Base-by-base conservation (phyloP, 495 filamentous ascomycete genomes). In the Clohesyomyces aquaticus region DNA sequence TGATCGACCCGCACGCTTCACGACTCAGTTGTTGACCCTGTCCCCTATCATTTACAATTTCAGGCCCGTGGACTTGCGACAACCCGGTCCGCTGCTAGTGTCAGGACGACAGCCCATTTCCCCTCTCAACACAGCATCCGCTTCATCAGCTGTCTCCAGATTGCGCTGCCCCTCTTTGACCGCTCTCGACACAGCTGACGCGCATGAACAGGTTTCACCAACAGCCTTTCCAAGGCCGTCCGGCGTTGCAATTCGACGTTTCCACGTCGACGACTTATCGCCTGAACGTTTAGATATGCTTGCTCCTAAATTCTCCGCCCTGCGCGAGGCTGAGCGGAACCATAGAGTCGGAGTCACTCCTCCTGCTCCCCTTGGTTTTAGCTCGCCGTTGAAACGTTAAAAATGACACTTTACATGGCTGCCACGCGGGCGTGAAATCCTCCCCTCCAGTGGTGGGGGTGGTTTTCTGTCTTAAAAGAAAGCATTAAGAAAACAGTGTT, bases 341-440 rank as follows among this genome's bases (percentile, higher is more conserved):
- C 59, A 19, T 23, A 54, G 32, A 19, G n/a, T 32, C 59, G 50
- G 59, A 54, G n/a, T 57, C 54, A 57, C 54, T 26, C 12, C 21
- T 57, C 1, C 54, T 57, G 25, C 50, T 61, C 32, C 49, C 23
- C 41, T 46, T 11, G 45, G 56, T 26, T 41, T 29, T 61, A 53
- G 59, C 25, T 19, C 35, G 50, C 59, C 59, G 59, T 61, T 61
- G 48, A 18, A 53, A 61, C 43, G 38, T 46, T 32, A 53, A 61
- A 61, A 32, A 4, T 23, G 19, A 22, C 2, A 21, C 16, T 16
- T 28, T 1, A 59, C 42, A 18, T 59, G 23, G 56, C 42, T 26
- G 38, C 55, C 55, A 45, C 38, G 55, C 43, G 25, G 11, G 16
- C n/a, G n/a, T n/a, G n/a, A n/a, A n/a, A n/a, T n/a, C n/a, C n/a